A percentile compares a stretch with the other conserved stretches of the same genome.
Evolutionary conservation across 176 grass and related monocot species (phyloP).

Genomic region (Raddia distichophylla): DNA sequence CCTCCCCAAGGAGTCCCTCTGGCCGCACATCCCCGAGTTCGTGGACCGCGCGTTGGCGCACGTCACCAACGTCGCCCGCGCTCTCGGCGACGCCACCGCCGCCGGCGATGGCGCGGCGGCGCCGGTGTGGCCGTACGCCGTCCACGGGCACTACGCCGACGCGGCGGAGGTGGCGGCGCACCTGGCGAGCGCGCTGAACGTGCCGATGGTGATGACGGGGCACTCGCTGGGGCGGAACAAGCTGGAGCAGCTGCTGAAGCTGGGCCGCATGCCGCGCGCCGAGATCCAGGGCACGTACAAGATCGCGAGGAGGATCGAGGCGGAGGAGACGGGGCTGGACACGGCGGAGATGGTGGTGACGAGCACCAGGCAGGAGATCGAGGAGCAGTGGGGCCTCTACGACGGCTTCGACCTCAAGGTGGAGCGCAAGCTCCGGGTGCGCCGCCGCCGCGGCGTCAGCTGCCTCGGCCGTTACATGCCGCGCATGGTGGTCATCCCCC

Average conservation of each 20-base stretch:
- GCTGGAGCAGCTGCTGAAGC: constrained; percentile 88
- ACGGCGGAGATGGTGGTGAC: constrained; percentile 89
- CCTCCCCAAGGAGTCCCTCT: constrained; percentile 79
- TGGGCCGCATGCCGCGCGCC: constrained; percentile 48
- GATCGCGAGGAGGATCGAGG: constrained; percentile 76
- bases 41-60: constrained; percentile 91
- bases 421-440: constrained; percentile 80
- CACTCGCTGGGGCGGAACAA: constrained; percentile 97
- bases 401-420: constrained; percentile 80
- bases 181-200: constrained; percentile 67
- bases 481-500: constrained; percentile 91
- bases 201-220: constrained; percentile 95
- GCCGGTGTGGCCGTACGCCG: constrained; percentile 77
- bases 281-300: constrained; percentile 81
- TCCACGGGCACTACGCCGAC: constrained; percentile 95
- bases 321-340: constrained; percentile 77
- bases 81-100: constrained; percentile 48
- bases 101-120: not conserved
- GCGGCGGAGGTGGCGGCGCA: constrained; percentile 79
- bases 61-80: constrained; percentile 77
- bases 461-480: constrained; percentile 92
- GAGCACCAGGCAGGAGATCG: constrained; percentile 90
- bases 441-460: constrained; percentile 63
- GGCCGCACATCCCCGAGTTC: constrained; percentile 95
- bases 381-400: constrained; percentile 98